These are phyloP conservation scores for Pulveroboletus sp. DNA, from an alignment of 768 basidiomycete genomes.

Conservation along the genomic window DNA sequence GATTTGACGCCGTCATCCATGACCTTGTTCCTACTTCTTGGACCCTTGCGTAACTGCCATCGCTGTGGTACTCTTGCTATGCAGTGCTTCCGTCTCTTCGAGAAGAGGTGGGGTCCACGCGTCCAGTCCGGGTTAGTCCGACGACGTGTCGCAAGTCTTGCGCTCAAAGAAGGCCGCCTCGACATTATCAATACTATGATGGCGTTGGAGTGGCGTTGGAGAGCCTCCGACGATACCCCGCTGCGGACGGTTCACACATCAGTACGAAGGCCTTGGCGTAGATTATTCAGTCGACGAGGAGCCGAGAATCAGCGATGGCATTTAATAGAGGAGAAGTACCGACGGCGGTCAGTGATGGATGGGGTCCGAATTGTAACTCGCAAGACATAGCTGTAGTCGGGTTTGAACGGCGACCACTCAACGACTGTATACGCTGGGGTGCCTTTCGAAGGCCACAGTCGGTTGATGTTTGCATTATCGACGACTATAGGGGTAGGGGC, in stretches of 20 bases:
- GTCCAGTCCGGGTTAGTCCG: constrained; percentile 56
- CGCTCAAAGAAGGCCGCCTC: constrained; percentile 59
- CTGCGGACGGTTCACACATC: constrained; percentile 8
- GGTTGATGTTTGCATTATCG: constrained; percentile 17
- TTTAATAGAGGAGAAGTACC: constrained; percentile 22
- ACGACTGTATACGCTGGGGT: neutral
- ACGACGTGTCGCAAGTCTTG: constrained; percentile 53
- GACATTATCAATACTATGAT: constrained; percentile 39
- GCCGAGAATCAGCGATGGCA: constrained; percentile 30
- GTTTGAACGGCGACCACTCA: neutral
- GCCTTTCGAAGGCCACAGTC: neutral
- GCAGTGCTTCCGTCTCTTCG: constrained; percentile 42
- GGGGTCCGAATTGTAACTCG: neutral
- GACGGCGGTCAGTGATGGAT: constrained; percentile 9
- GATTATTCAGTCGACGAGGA: constrained; percentile 23
- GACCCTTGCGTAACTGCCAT: constrained; percentile 43
- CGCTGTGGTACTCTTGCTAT: constrained; percentile 54
- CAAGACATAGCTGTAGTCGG: neutral
- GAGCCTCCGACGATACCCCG: constrained; percentile 1
- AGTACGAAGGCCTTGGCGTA: constrained; percentile 20
- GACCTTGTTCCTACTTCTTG: constrained; percentile 57
- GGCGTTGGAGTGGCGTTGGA: constrained; percentile 12
- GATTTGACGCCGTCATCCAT: constrained; percentile 51
- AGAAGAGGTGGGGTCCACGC: constrained; percentile 49
- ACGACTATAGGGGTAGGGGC: constrained; percentile 7